These are phyloP conservation scores for Zalaria obscura DNA, from an alignment of 2,329 filamentous ascomycete species.

Conservation along the genomic window DNA sequence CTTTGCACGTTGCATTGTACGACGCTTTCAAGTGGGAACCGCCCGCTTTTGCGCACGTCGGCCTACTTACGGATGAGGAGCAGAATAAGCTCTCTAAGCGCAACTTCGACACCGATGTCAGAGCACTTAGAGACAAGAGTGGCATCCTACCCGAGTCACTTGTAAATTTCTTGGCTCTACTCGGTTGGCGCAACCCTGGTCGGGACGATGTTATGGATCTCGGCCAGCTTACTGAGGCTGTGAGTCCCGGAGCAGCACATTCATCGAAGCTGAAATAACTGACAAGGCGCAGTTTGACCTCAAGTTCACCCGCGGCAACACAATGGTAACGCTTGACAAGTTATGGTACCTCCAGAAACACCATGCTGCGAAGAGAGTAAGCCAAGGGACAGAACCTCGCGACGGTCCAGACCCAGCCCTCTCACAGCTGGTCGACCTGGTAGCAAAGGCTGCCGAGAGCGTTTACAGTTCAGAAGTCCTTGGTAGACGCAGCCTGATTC, in stretches of 20 bases:
- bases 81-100: constrained; percentile 60
- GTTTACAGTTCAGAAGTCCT: constrained; percentile 9
- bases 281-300: constrained; percentile 49
- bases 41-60: constrained; percentile 34
- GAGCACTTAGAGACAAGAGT: constrained; percentile 38
- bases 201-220: constrained; percentile 60
- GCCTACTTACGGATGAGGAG: constrained; percentile 31
- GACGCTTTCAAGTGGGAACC: constrained; percentile 34
- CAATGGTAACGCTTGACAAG: constrained; percentile 68
- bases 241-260: constrained; percentile 24
- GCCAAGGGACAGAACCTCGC: constrained; percentile 26
- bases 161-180: constrained; percentile 70
- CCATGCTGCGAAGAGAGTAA: constrained; percentile 41
- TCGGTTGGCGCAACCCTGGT: constrained; percentile 65
- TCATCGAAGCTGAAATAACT: no score
- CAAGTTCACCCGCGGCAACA: constrained; percentile 84
- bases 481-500: constrained; percentile 18
- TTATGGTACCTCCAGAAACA: constrained; percentile 64
- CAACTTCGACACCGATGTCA: constrained; percentile 50
- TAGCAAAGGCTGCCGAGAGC: constrained; percentile 17
- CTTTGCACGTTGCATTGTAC: constrained; percentile 51
- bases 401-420: constrained; percentile 19
- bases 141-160: constrained; percentile 50
- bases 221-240: constrained; percentile 53
- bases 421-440: constrained; percentile 20